phyloP scores from a whole-genome alignment of 2,329 filamentous ascomycete genomes.

The Diaporthe sp. region DNA sequence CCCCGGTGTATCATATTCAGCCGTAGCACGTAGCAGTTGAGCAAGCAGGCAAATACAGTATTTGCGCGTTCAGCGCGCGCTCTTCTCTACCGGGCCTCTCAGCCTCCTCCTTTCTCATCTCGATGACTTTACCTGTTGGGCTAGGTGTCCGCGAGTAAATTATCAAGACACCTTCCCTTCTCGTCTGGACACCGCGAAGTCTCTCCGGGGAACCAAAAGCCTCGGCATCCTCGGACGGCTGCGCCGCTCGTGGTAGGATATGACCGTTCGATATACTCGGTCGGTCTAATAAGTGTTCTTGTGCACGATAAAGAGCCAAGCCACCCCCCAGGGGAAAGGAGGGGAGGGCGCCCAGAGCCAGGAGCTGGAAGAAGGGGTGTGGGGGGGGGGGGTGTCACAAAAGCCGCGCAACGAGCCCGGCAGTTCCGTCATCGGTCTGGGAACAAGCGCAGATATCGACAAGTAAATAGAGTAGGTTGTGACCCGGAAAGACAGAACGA shows the following conservation, averaged over 20 bases:
- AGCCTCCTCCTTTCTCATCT: constrained; percentile 22
- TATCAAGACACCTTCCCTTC: constrained; percentile 27
- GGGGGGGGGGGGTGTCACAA: not conserved
- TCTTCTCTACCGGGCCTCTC: not conserved
- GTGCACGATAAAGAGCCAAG: constrained; percentile 2
- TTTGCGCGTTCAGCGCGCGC: constrained; percentile 6
- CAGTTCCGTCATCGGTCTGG: constrained; percentile 21
- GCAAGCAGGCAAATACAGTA: not conserved
- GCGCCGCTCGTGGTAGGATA: not conserved
- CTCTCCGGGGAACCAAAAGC: not conserved
- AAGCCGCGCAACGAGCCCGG: constrained; percentile 9
- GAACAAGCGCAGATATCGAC: constrained; percentile 5
- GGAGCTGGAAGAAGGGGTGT: not conserved
- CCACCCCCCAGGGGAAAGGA: constrained; percentile 21
- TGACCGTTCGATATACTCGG: constrained; percentile 16
- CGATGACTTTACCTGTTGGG: constrained; percentile 10
- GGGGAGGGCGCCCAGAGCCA: constrained; percentile 8
- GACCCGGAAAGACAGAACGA: not conserved
- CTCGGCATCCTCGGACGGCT: constrained; percentile 17
- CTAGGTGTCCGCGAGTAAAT: constrained; percentile 18
- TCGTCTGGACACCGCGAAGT: not conserved
- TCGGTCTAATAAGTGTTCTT: not conserved
- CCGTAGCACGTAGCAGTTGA: constrained; percentile 2
- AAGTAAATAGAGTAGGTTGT: constrained; percentile 21
- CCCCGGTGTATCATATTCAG: constrained; percentile 13